Base-by-base conservation (phyloP, 768 basidiomycete species). In the Trametes maxima region DNA sequence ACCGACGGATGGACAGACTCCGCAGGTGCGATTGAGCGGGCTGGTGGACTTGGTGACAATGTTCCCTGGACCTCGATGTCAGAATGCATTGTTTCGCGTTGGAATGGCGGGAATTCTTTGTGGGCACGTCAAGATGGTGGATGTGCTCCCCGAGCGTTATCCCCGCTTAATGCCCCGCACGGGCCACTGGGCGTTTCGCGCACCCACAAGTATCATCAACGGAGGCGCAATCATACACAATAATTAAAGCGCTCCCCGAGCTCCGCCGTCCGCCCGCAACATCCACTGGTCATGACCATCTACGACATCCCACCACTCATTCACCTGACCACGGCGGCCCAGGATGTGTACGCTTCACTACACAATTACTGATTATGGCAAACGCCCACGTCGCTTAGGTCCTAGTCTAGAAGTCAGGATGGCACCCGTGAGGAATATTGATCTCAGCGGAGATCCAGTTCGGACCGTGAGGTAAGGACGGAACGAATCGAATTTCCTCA, bases 101-200 rank as follows among this genome's bases (percentile, higher is more conserved):
- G 21, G 17, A 44, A 44, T 48, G 24, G 25, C 1, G 3, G 24
- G 12, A 3, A 17, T 37, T 21, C 43, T 37, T 33, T 43, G 35
- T 43, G 14, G 21, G 25, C 19, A 16, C 12, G 3, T 17, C 19
- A 36, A 24, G 25, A 13, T 17, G 21, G 43, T 2, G 11, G 35
- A 45, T 46, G 54, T 21, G 33, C 54, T 37, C 54, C 54, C 16
- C 54, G 54, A 55, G 33, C 33, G 7, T 14, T 16, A 36, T 28
- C 40, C 21, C 5, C 16, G 16, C 48, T 19, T 19, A 10, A 21
- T 13, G 12, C 13, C 47, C 6, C 19, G 39, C 13, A 5, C 16
- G n/a, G 37, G 39, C 21, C 35, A 24, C 5, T 25, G 22, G 51
- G 51, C 51, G 51, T 37, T 53, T 42, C 12, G 6, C 7, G 13